These are phyloP conservation scores for Anisodus acutangulus DNA, from an alignment of 257 asterid genomes.

Conservation along the genomic window DNA sequence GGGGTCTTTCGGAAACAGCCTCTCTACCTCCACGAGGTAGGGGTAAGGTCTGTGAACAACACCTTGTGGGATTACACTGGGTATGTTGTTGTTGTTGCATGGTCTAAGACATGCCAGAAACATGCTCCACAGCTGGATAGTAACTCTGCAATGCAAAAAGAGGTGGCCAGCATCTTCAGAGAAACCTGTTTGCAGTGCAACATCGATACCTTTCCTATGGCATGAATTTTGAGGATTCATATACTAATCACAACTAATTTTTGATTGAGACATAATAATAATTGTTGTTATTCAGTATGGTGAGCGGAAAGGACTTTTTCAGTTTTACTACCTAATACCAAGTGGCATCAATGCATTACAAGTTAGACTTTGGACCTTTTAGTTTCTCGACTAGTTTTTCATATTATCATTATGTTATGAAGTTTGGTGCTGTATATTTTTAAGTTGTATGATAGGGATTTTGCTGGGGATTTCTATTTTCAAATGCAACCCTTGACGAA, in stretches of 20 bases:
- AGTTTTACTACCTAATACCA: background rate
- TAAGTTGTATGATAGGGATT: background rate
- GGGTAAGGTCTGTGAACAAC: too few species aligned
- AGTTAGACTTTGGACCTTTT: background rate
- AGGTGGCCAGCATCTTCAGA: constrained; percentile 20
- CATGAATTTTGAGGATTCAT: constrained; percentile 18
- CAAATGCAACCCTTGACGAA: background rate
- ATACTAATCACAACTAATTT: background rate
- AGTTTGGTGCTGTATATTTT: background rate
- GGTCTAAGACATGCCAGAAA: constrained; percentile 7
- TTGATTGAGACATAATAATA: background rate
- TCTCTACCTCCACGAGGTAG: too few species aligned
- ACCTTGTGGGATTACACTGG: background rate
- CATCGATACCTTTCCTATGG: background rate
- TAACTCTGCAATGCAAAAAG: constrained; percentile 3
- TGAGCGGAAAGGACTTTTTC: background rate
- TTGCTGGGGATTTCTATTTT: background rate
- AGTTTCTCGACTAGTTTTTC: background rate
- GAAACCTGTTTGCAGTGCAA: constrained; percentile 1
- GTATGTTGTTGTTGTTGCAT: background rate
- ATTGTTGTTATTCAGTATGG: background rate
- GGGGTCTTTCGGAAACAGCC: too few species aligned
- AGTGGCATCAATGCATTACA: background rate
- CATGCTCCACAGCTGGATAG: background rate
- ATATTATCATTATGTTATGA: background rate